Percentiles rank a stretch among this genome's conserved stretches.
Conservation (phyloP, 2,329 filamentous ascomycete genomes). For the Cladosporium sp. region DNA sequence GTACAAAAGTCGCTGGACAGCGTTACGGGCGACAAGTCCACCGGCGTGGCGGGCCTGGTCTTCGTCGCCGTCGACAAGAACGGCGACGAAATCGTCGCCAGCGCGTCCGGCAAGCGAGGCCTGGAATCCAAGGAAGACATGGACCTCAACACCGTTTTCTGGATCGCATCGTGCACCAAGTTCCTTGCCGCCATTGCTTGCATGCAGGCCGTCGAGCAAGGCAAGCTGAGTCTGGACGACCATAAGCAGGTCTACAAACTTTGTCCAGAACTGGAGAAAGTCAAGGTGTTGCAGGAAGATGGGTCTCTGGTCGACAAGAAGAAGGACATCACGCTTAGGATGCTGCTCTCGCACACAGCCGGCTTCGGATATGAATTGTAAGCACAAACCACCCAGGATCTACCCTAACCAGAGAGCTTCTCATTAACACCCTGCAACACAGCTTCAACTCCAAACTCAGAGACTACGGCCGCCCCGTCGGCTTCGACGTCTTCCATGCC, state of each 20-base stretch:
- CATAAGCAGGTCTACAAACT: conserved; percentile 33
- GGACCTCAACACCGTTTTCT: conserved; percentile 55
- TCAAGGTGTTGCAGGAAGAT: conserved; percentile 37
- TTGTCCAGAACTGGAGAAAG: conserved; percentile 38
- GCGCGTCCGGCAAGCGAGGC: conserved; percentile 37
- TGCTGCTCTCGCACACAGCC: conserved; percentile 47
- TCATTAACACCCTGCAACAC: not conserved
- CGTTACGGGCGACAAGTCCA: conserved; percentile 23
- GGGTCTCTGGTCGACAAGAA: conserved; percentile 38
- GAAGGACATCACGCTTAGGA: conserved; percentile 44
- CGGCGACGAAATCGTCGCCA: conserved; percentile 36
- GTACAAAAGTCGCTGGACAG: conserved; percentile 34
- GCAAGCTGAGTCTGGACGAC: conserved; percentile 38
- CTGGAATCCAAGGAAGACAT: conserved; percentile 44
- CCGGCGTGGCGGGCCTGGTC: conserved; percentile 38
- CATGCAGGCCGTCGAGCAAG: conserved; percentile 44
- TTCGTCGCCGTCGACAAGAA: conserved; percentile 42
- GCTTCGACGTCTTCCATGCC: conserved; percentile 54
- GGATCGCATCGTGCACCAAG: conserved; percentile 49
- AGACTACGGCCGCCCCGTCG: conserved; percentile 41
- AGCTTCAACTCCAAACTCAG: conserved; percentile 38
- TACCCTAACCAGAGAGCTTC: too few species aligned
- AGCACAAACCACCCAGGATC: conserved; percentile 7
- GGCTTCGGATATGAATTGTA: conserved; percentile 44
- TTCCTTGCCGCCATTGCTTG: conserved; percentile 39